Base-by-base conservation (phyloP, 176 grass and related monocot genomes). In the Thalia dealbata region DNA sequence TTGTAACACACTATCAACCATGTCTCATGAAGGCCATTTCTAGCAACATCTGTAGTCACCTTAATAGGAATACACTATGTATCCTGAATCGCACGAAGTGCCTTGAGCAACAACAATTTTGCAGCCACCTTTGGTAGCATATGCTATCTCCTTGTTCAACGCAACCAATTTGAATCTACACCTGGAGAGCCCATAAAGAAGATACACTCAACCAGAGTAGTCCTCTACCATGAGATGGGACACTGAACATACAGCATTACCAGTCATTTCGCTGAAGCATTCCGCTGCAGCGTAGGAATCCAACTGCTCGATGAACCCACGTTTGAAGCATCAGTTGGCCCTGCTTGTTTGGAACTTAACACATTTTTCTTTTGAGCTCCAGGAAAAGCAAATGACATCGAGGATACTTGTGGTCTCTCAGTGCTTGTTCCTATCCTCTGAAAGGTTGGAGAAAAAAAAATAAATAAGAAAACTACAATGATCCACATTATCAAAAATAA, bases 251-350 rank as follows among this genome's bases (percentile, higher is more conserved):
- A 64, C 25, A 72, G 52, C 62, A 64, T 85, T 91, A 84, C 79
- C 58, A 35, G 70, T 88, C 61, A 97, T 56, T 90, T 97, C 52
- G 81, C 69, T 70, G 84, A 82, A 21, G 84, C 73, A 80, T 86
- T 92, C 45, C 75, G 87, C 26, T 86, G 76, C 38, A 88, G 86
- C 75, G 85, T 86, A 71, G 83, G 76, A 80, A 77, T 44, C 83
- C 85, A 84, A 27, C 76, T 83, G 19, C 83, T 88, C 38, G 89
- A 81, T 81, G 89, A 78, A 29, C 73, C 66, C 80, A 73, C 67
- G 50, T 63, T 65, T 75, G 76, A 79, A 65, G 64, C 79, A 71
- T 88, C 86, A 85, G 73, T 44, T 16, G 62, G 82, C 9, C 69
- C 82, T 29, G 74, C 35, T 43, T 70, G 66, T 75, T 73, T 90